Base-by-base conservation (phyloP, 768 basidiomycete species). In the Tricholoma saponaceum region DNA sequence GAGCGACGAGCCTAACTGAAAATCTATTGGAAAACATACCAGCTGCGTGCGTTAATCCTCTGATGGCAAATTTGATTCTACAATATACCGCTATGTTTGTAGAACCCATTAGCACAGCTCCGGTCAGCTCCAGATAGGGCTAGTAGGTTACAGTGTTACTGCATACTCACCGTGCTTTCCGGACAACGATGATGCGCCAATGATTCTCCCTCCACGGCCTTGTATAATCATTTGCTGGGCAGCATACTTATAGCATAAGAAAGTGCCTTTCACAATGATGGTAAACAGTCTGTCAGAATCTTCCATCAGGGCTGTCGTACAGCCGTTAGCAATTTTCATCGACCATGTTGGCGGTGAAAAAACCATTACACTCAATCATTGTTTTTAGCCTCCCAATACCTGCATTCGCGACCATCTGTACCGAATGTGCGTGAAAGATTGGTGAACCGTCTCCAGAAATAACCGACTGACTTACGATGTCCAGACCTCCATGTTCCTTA, bases 21-120 rank as follows among this genome's bases (percentile, higher is more conserved):
- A 44, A 54, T 56, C 16, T 43, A 14, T 47, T 46, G 25, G 51
- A 47, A 41, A 16, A 32, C 26, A 30, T 44, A 73, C 73, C 72
- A 16, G 67, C 66, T 14, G 63, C 62, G 57, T 78, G 77, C 0
- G 79, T 79, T 25, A 80, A 60, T 14, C 74, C 76, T 25, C 76
- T 67, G 0, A 81, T 51, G 2, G 76, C 77, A 60, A 78, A 79
- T 62, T 81, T 79, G 4, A 72, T 73, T 0, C 70, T 63, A 41
- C 61, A 64, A 57, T 80, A 80, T 5, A 69, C 60, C 16, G 58
- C 43, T n/a, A 64, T 32, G 10, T 37, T 43, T 6, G 51, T 55
- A 22, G 44, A 22, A 9, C 62, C 63, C 64, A 13, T 2, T 10
- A 12, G 16, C 3, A 5, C 28, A 32, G 10, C n/a, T 16, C n/a